Conservation (phyloP, 108 stramenopile genomes). For the Mediolabrus comicus region DNA sequence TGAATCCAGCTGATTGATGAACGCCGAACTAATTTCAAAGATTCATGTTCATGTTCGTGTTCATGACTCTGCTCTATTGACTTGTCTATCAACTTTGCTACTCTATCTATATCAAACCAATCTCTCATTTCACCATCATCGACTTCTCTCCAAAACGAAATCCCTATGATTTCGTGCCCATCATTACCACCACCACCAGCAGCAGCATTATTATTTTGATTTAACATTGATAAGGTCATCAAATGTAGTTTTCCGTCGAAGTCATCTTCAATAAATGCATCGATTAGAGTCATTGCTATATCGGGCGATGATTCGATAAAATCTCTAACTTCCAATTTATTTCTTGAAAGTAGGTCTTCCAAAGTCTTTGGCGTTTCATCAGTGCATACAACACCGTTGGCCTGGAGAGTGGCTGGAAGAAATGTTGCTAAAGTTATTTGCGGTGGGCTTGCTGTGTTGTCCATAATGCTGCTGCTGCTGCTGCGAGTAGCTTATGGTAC, state of each 20-base stretch:
- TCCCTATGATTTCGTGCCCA: conserved; percentile 15
- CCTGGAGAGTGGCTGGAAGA: conserved; percentile 19
- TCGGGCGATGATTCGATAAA: conserved; percentile 26
- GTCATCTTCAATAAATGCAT: conserved; percentile 44
- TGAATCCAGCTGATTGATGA: conserved; percentile 28
- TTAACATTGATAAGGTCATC: conserved; percentile 10
- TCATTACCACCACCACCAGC: background rate
- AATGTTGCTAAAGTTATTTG: conserved; percentile 6
- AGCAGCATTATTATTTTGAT: background rate
- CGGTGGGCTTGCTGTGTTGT: too few relatives aligned
- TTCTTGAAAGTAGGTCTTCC: conserved; percentile 4
- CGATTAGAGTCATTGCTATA: conserved; percentile 25
- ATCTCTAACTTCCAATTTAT: conserved; percentile 7
- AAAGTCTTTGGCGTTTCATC: conserved; percentile 18
- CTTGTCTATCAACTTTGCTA: conserved; percentile 10
- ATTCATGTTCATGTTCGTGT: background rate
- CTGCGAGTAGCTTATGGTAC: too few relatives aligned
- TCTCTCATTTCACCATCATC: conserved; percentile 32
- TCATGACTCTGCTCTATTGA: background rate
- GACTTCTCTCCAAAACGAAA: conserved; percentile 38
- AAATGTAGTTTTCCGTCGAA: conserved; percentile 38
- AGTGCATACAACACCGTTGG: conserved; percentile 5
- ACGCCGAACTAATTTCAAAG: conserved; percentile 20
- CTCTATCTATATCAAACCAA: conserved; percentile 34
- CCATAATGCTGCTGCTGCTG: too few relatives aligned